Conservation (phyloP, 306 rosid genomes). For the Castanea mollissima region DNA sequence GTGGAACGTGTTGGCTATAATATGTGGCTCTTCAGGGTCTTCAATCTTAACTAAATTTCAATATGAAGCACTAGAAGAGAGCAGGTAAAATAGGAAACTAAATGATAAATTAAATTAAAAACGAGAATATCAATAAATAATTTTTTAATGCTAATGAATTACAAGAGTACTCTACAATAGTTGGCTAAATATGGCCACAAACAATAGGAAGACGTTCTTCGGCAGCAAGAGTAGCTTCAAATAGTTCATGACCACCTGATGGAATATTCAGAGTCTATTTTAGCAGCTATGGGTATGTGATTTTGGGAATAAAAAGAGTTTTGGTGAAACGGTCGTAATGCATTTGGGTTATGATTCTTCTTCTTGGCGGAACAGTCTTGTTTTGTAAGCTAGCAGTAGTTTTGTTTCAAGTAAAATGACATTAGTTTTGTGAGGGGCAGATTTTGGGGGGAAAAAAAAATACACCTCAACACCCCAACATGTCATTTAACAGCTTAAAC, state of each 20-base stretch:
- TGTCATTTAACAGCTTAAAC: too few relatives aligned
- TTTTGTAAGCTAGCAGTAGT: too few relatives aligned
- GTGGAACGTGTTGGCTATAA: too few relatives aligned
- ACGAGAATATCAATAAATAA: neutral
- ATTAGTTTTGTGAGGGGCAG: too few relatives aligned
- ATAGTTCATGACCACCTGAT: conserved; percentile 65
- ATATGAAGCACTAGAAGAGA: conserved; percentile 73
- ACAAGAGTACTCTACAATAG: conserved; percentile 54
- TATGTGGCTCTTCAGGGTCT: conserved; percentile 47
- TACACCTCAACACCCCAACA: too few relatives aligned
- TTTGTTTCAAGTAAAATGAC: too few relatives aligned
- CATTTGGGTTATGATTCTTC: too few relatives aligned
- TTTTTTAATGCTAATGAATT: neutral
- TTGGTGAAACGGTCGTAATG: too few relatives aligned
- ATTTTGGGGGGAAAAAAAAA: too few relatives aligned
- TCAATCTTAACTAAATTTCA: conserved; percentile 52
- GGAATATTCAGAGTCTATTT: conserved; percentile 60
- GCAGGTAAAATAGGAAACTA: conserved; percentile 48
- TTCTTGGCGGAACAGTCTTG: too few relatives aligned
- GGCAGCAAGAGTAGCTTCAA: conserved; percentile 53
- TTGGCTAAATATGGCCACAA: conserved; percentile 56
- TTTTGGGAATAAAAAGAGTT: too few relatives aligned
- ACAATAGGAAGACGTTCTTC: conserved; percentile 71
- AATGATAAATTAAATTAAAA: neutral
- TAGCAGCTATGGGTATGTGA: conserved; percentile 33